Conservation (phyloP, 1,284 basidiomycete genomes). For the Schizopora paradoxa region DNA sequence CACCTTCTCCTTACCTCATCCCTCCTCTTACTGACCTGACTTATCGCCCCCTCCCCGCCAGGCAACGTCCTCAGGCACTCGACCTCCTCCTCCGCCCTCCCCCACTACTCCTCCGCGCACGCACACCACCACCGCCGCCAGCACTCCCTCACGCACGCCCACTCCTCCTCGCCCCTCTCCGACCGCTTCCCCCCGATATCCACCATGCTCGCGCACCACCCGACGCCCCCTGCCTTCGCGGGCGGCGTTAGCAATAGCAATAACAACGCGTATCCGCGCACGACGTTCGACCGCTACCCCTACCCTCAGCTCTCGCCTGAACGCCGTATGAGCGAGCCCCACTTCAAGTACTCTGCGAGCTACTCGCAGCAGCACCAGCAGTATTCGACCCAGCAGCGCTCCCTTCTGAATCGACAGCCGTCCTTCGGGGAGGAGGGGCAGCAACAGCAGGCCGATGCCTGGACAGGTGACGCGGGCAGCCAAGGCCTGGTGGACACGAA, state of each 20-base stretch:
- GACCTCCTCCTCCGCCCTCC: conserved; percentile 6
- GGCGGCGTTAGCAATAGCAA: too few species aligned
- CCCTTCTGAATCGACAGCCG: too few species aligned
- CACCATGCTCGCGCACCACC: conserved; percentile 12
- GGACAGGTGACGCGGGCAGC: too few species aligned
- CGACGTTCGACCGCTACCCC: conserved; percentile 3
- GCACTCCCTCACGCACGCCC: conserved; percentile 8
- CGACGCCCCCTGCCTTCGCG: conserved; percentile 5
- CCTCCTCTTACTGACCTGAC: conserved; percentile 7
- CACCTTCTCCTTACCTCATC: conserved; percentile 5
- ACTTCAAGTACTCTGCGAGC: conserved; percentile 3
- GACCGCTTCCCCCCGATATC: conserved; percentile 14
- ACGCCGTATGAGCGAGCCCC: conserved; percentile 7
- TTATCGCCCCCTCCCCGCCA: neutral
- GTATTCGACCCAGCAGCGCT: conserved; percentile 1
- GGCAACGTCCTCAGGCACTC: conserved; percentile 1
- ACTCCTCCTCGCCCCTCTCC: conserved; percentile 15
- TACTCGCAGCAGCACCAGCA: conserved; percentile 2
- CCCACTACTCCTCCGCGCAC: conserved; percentile 2
- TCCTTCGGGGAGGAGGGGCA: too few species aligned
- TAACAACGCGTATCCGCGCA: too few species aligned
- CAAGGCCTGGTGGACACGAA: too few species aligned
- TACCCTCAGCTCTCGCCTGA: conserved; percentile 3
- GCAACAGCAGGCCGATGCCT: too few species aligned
- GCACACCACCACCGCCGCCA: too few species aligned